Base-by-base conservation (phyloP, 345 rosid genomes). In the Eutrema yunnanense region DNA sequence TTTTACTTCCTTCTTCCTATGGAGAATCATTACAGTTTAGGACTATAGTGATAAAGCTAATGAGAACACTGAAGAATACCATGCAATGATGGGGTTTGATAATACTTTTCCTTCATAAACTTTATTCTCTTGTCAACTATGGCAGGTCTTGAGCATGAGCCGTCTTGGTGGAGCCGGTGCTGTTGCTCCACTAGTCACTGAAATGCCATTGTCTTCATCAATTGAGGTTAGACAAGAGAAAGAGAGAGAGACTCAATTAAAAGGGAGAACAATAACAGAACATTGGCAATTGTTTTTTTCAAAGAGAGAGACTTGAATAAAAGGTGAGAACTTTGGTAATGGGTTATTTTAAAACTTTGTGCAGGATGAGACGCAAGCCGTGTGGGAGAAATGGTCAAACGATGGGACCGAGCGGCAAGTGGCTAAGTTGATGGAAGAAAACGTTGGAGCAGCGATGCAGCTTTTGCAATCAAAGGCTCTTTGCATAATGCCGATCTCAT, bases 341-440 rank as follows among this genome's bases (percentile, higher is more conserved):
- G 46, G 44, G 8, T 11, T 19, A 22, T 3, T 47, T 46, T 0
- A 44, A 54, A 63, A 69, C 9, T 40, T 10, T 38, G 5, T 40
- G 6, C 76, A 92, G 99, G 97, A 92, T 78, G 98, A 92, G 78
- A 79, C 82, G 4, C 95, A 88, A 67, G 94, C 87, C 42, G 96
- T 86, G 7, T 95, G 99, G 99, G 99, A 95, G 78, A 95, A 95
- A 72, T 95, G 97, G 98, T 90, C 96, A 11, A 88, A 83, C 26
- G 98, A 92, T 37, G 99, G 97, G 40, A 95, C 99, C 0, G 99
- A 95, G 59, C 56, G 85, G 29, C 92, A 92, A 70, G 98, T 92
- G 51, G 98, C 99, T n/a, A 95, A 92, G 82, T 91, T 95, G 9
- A 95, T 95, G 99, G 98, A 95, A 75, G 99, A 92, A 83, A 92